Evolutionary conservation across 306 rosid species (phyloP).

Genomic region (Vicia sativa): DNA sequence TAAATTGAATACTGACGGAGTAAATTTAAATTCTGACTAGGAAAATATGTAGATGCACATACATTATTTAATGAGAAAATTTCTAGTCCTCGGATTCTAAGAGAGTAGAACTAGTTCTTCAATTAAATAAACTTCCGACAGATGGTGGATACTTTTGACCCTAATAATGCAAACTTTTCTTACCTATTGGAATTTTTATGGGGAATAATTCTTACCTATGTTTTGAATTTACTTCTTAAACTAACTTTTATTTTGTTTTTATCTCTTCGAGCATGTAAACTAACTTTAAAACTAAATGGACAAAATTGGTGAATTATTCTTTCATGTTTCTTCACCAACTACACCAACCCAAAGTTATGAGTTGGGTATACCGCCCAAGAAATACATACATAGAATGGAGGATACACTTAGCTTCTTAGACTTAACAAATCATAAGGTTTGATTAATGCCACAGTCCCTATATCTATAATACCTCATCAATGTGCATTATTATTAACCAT

Average conservation of each 20-base stretch:
- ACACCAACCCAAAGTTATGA: constrained; percentile 44
- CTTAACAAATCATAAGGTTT: constrained; percentile 39
- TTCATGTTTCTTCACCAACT: constrained; percentile 52
- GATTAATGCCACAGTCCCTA: constrained; percentile 25
- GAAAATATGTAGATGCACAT: too few species aligned
- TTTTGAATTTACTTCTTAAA: background rate
- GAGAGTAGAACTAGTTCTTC: too few species aligned
- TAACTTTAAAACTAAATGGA: background rate
- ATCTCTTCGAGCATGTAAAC: background rate
- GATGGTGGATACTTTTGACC: background rate
- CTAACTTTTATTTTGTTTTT: background rate
- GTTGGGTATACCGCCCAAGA: constrained; percentile 64
- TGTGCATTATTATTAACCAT: constrained; percentile 26
- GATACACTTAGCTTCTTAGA: too few species aligned
- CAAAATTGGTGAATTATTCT: background rate
- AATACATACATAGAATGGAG: constrained; percentile 13
- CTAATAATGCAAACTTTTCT: background rate
- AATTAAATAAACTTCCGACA: background rate
- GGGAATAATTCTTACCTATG: background rate
- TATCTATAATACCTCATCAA: constrained; percentile 40
- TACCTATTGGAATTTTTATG: background rate
- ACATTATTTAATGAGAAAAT: too few species aligned
- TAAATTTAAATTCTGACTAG: too few species aligned
- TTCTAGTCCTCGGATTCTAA: too few species aligned
- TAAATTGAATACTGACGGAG: too few species aligned